Conservation (phyloP, 2,329 filamentous ascomycete genomes). For the Venturia nashicola region DNA sequence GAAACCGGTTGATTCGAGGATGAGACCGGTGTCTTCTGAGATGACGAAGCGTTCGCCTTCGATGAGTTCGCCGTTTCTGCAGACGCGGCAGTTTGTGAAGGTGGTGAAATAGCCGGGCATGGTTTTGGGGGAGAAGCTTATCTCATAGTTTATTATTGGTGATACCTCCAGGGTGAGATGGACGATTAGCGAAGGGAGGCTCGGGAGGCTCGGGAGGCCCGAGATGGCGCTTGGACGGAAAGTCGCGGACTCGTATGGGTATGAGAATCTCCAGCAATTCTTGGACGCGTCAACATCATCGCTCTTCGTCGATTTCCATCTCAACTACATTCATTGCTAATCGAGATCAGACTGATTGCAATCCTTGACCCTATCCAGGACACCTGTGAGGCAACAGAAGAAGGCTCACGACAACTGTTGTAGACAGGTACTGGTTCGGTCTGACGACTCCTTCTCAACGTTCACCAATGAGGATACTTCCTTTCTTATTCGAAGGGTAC, state of each 20-base stretch:
- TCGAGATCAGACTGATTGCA: no score
- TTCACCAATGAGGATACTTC: no score
- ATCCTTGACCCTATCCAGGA: no score
- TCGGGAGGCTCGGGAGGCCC: not conserved
- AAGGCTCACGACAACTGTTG: no score
- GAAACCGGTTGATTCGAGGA: slow-evolving; percentile 29
- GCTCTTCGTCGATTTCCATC: no score
- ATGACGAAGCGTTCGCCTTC: slow-evolving; percentile 31
- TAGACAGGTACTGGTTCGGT: no score
- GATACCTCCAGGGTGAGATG: not conserved
- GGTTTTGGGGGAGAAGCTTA: no score
- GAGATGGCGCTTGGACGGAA: not conserved
- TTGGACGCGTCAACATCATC: not conserved
- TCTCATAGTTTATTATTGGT: no score
- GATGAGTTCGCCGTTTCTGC: slow-evolving; percentile 30
- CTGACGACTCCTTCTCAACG: no score
- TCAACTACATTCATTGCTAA: no score
- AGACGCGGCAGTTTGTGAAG: slow-evolving; percentile 34
- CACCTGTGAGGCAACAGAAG: no score
- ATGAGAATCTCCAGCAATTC: not conserved
- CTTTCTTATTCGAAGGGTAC: no score
- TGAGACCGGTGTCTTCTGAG: slow-evolving; percentile 31
- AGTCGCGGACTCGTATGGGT: not conserved
- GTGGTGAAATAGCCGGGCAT: slow-evolving; percentile 28
- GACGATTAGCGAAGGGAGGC: not conserved